Base-by-base conservation (phyloP, 1,284 basidiomycete species). In the Cutaneotrichosporon sp. region DNA sequence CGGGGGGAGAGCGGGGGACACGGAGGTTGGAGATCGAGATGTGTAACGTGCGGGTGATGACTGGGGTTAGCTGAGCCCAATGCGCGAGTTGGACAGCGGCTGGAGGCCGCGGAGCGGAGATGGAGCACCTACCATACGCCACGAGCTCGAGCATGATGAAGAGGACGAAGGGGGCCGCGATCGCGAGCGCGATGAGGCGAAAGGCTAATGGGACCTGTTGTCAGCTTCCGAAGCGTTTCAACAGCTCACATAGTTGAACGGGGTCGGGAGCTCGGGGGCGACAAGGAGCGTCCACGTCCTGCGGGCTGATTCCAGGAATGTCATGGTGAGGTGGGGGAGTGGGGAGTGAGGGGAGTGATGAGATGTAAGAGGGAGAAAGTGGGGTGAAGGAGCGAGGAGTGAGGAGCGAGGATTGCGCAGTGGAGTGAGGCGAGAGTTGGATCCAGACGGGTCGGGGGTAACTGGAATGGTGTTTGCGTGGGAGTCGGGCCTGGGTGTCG, bases 41-140 rank as follows among this genome's bases (percentile, higher is more conserved):
- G 56, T 75, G 72, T 6, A 75, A 66, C 2, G 73, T 75, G 1
- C 73, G 64, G 8, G 69, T 69, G 45, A 75, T 75, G n/a, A 65
- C 73, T 75, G 60, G 9, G 14, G 36, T 56, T 18, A 51, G 47
- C 18, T 27, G 27, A n/a, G n/a, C n/a, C n/a, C n/a, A n/a, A n/a
- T n/a, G n/a, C n/a, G n/a, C n/a, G n/a, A 18, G 46, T 25, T 22
- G 16, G 3, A 18, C 3, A 18, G 34, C 24, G 11, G 13, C 45
- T 38, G 14, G 25, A 29, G n/a, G 9, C 29, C 5, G 5, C 29
- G 29, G n/a, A n/a, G n/a, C n/a, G n/a, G n/a, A n/a, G n/a, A n/a
- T n/a, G n/a, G 14, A 31, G 20, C 22, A 38, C 42, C 62, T 55
- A 71, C 73, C 71, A 47, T 75, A 75, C 8, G 72, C 73, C 22